phyloP scores from a whole-genome alignment of 768 basidiomycete genomes.

The Rhizopogon sp. region DNA sequence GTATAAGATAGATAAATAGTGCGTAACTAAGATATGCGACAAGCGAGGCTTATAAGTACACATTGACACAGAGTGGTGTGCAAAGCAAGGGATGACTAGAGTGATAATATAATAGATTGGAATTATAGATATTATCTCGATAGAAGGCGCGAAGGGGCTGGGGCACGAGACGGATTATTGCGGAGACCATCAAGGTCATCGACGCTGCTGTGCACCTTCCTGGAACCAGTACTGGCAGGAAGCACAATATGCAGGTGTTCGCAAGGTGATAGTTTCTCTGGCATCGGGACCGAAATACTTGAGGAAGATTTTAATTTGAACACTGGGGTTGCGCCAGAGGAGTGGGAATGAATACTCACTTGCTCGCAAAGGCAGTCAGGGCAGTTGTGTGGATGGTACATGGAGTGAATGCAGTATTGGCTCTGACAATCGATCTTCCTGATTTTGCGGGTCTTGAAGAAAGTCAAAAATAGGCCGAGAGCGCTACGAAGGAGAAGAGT shows the following conservation, averaged over 20 bases:
- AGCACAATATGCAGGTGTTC: slow-evolving; percentile 49
- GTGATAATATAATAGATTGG: slow-evolving; percentile 24
- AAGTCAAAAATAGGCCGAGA: slow-evolving; percentile 21
- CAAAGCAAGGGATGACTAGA: slow-evolving; percentile 13
- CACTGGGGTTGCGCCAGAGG: slow-evolving; percentile 1
- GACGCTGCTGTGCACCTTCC: slow-evolving; percentile 35
- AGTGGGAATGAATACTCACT: slow-evolving; percentile 22
- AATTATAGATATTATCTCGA: slow-evolving; percentile 1
- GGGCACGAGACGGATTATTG: neutral
- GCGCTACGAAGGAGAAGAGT: slow-evolving; percentile 30
- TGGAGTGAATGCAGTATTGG: slow-evolving; percentile 36
- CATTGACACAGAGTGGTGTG: slow-evolving; percentile 9
- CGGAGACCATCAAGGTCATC: slow-evolving; percentile 16
- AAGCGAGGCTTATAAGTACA: slow-evolving; percentile 12
- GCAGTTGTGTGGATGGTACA: slow-evolving; percentile 36
- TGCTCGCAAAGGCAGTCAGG: slow-evolving; percentile 39
- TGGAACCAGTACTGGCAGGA: slow-evolving; percentile 58
- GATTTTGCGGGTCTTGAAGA: slow-evolving; percentile 28
- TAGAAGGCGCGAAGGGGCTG: neutral
- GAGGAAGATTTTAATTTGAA: slow-evolving; percentile 3
- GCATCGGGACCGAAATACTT: slow-evolving; percentile 72
- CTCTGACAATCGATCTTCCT: slow-evolving; percentile 30
- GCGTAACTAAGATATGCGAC: slow-evolving; percentile 7
- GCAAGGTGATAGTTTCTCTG: slow-evolving; percentile 51
- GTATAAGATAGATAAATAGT: neutral